Conservation (phyloP, 768 basidiomycete species). For the Mycena leptocephala region DNA sequence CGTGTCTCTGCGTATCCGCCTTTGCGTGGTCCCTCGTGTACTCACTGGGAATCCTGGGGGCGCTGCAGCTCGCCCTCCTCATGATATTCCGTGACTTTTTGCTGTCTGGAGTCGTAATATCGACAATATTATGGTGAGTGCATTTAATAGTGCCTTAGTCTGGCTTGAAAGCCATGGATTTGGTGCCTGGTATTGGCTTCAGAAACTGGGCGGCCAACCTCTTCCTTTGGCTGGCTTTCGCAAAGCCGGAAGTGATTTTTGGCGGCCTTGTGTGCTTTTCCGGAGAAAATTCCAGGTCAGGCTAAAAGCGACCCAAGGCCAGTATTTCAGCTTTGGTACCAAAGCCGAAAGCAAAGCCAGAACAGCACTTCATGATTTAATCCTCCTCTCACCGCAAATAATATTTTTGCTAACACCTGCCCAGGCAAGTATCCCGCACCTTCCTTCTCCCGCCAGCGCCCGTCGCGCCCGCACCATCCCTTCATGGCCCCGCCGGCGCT, state of each 20-base stretch:
- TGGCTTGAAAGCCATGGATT: too few species aligned
- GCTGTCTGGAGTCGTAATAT: constrained; percentile 79
- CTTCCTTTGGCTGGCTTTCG: too few species aligned
- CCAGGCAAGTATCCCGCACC: constrained; percentile 37
- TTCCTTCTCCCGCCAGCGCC: constrained; percentile 33
- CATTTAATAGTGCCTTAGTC: background rate
- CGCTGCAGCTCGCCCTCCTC: constrained; percentile 76
- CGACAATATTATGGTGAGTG: constrained; percentile 85
- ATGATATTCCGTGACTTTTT: constrained; percentile 96
- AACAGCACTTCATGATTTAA: too few species aligned
- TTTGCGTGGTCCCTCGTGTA: constrained; percentile 92
- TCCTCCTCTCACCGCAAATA: background rate
- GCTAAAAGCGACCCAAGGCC: too few species aligned
- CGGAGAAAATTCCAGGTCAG: too few species aligned
- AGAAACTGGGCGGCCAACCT: too few species aligned
- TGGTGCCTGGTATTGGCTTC: too few species aligned
- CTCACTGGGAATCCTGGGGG: constrained; percentile 69
- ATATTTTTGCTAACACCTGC: background rate
- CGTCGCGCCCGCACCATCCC: constrained; percentile 34
- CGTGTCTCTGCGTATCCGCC: constrained; percentile 84
- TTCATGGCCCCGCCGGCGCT: constrained; percentile 67
- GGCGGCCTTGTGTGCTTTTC: too few species aligned
- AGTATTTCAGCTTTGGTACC: too few species aligned
- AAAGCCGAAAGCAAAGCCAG: too few species aligned
- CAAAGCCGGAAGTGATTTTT: too few species aligned